Base-by-base conservation (phyloP, 2,329 filamentous ascomycete species). In the Sporothrix curviconia region DNA sequence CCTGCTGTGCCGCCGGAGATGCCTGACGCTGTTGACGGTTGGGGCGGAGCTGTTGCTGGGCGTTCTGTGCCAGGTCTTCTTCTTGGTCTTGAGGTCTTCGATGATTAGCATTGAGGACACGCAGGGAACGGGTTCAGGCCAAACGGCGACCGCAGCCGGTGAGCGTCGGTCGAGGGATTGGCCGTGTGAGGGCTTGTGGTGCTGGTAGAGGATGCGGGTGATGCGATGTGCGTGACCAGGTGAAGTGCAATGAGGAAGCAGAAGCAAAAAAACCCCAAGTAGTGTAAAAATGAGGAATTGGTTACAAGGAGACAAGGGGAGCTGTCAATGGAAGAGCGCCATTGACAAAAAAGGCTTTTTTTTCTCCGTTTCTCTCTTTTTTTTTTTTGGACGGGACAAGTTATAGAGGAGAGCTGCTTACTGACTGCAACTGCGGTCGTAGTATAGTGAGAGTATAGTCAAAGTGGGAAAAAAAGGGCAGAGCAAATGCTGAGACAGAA, bases 41-140 rank as follows among this genome's bases (percentile, higher is more conserved):
- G 44, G 49, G 17, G 25, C 22, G 37, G 17, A 51, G 57, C 12
- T 30, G 53, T 39, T 52, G 49, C 46, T 57, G 30, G 22, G 37
- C 12, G 51, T 54, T 39, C 57, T 58, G 64, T 71, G 70, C 73
- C 76, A 78, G 62, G 68, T 68, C 69, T 67, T 64, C 68, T 71
- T 61, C 72, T 58, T 57, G 4, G 63, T 74, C 64, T 72, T 74
- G 58, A 78, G 71, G 67, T 79, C 76, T 69, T 78, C 71, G 61
- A 78, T 72, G 64, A 81, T 81, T 68, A 82, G 78, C 75, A 81
- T 78, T 51, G 40, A 42, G 42, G 14, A n/a, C 11, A 40, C n/a
- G 24, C 34, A 53, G 17, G 42, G 9, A 14, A 32, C 9, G 32
- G 47, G 15, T 19, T 25, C 17, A 17, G 30, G n/a, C n/a, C n/a